Evolutionary conservation across 2,329 filamentous ascomycete genomes (phyloP).

Genomic region (Fusarium sp.): DNA sequence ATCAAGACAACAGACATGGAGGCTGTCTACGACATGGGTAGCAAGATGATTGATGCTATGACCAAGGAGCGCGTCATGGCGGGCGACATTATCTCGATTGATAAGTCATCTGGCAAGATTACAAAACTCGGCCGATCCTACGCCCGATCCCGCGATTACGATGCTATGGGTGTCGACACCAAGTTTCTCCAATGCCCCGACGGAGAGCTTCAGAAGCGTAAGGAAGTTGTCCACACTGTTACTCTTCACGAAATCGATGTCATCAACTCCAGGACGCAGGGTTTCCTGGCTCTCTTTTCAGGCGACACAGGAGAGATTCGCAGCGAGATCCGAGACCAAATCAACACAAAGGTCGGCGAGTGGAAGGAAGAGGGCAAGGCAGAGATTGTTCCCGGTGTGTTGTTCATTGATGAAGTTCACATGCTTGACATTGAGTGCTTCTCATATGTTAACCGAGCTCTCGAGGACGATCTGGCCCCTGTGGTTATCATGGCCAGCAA

Average conservation of each 20-base stretch:
- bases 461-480: slow-evolving; percentile 93
- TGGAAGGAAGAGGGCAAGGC: slow-evolving; percentile 99
- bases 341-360: slow-evolving; percentile 98
- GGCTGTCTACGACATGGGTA: slow-evolving; percentile 99
- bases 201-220: slow-evolving; percentile 95
- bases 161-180: slow-evolving; percentile 98
- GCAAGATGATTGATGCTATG: slow-evolving; percentile 99
- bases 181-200: slow-evolving; percentile 98
- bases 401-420: slow-evolving; percentile 99
- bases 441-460: slow-evolving; percentile 95
- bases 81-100: slow-evolving; percentile 97
- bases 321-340: slow-evolving; percentile 96
- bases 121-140: slow-evolving; percentile 96
- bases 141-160: slow-evolving; percentile 95
- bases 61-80: slow-evolving; percentile 99
- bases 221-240: slow-evolving; percentile 97
- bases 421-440: slow-evolving; percentile 99
- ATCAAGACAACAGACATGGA: slow-evolving; percentile 99
- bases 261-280: slow-evolving; percentile 98
- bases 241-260: slow-evolving; percentile 98
- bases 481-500: slow-evolving; percentile 99
- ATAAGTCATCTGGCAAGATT: slow-evolving; percentile 98
- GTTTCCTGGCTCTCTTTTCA: slow-evolving; percentile 95
- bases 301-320: slow-evolving; percentile 98
- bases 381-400: slow-evolving; percentile 94